Conservation (phyloP, 2,329 filamentous ascomycete genomes). For the Calonectria pteridis region DNA sequence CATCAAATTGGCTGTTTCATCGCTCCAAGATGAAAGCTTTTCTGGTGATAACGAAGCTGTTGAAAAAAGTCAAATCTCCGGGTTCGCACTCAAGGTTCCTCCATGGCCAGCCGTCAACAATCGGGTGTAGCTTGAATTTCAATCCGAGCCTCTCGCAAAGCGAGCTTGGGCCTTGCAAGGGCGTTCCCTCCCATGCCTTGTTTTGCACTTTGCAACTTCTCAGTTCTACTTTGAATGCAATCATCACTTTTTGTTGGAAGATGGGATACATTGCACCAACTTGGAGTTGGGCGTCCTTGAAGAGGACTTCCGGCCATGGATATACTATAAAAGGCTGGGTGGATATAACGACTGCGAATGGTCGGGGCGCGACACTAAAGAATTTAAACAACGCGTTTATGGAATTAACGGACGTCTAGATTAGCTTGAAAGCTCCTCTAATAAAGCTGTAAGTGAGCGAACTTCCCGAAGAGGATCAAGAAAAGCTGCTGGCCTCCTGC, state of each 20-base stretch:
- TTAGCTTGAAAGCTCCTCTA: too few species aligned
- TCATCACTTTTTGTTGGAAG: constrained; percentile 20
- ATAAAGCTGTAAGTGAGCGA: too few species aligned
- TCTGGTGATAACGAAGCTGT: not conserved
- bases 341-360: not conserved
- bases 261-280: constrained; percentile 27
- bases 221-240: constrained; percentile 32
- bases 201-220: constrained; percentile 17
- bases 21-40: not conserved
- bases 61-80: not conserved
- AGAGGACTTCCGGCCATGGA: not conserved
- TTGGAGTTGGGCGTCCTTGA: constrained; percentile 23
- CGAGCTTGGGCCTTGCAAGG: constrained; percentile 29
- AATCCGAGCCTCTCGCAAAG: constrained; percentile 1
- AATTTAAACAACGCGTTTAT: not conserved
- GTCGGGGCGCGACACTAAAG: not conserved
- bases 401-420: too few species aligned
- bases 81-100: too few species aligned
- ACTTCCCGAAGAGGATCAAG: too few species aligned
- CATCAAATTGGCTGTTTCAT: not conserved
- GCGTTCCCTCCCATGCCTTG: constrained; percentile 14
- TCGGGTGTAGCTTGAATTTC: not conserved
- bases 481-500: too few species aligned
- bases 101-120: not conserved
- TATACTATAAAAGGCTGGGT: not conserved